Evolutionary conservation across 192 early-diverging fungal genomes (phyloP).

Genomic region (Backusella psychrophila): DNA sequence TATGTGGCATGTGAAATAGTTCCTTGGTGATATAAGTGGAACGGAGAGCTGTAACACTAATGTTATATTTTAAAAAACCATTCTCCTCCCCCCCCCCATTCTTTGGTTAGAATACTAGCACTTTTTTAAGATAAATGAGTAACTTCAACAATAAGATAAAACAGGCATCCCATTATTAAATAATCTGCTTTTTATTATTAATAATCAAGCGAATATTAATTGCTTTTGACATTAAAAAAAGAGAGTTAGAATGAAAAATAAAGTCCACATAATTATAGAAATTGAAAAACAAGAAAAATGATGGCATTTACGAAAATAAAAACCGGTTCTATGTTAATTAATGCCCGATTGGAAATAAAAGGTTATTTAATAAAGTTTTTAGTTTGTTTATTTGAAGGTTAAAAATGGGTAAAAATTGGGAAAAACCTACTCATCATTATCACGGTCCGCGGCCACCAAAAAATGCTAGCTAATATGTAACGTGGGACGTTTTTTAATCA

Average conservation of each 20-base stretch:
- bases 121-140: not conserved
- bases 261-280: not conserved
- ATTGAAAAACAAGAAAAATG: not conserved
- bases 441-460: conserved; percentile 1
- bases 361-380: not conserved
- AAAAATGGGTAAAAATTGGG: not conserved
- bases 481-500: conserved; percentile 2
- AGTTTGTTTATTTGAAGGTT: not conserved
- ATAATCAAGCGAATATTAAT: not conserved
- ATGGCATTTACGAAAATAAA: not conserved
- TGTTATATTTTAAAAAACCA: not conserved
- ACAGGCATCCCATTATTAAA: not conserved
- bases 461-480: not conserved
- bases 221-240: not conserved
- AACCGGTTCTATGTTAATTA: not conserved
- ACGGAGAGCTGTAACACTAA: not conserved
- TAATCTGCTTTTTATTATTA: not conserved
- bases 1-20: not conserved
- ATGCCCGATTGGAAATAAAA: not conserved
- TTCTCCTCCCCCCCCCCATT: not conserved
- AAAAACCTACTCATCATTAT: not conserved
- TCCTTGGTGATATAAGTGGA: not conserved
- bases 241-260: not conserved
- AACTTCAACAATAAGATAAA: not conserved
- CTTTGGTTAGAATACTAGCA: not conserved